These are phyloP conservation scores for Penicillium aurantiogriseum DNA, from an alignment of 2,329 filamentous ascomycete genomes.

Conservation along the genomic window DNA sequence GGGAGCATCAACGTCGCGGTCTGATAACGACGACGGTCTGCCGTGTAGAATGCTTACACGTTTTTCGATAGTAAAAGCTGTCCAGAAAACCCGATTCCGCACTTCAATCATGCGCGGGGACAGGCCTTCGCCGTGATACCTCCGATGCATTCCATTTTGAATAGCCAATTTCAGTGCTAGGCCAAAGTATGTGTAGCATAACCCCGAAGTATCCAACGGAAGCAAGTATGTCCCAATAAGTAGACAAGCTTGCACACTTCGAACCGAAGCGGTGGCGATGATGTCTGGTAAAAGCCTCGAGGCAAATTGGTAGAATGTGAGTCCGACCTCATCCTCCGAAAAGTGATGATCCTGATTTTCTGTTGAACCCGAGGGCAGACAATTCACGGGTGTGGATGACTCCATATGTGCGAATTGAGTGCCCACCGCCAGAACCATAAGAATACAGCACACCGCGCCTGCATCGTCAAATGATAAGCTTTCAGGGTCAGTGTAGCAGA, in stretches of 20 bases:
- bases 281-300: slow-evolving; percentile 56
- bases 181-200: slow-evolving; percentile 58
- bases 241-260: slow-evolving; percentile 59
- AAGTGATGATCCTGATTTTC: slow-evolving; percentile 36
- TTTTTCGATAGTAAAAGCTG: slow-evolving; percentile 56
- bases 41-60: slow-evolving; percentile 58
- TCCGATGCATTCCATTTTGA: slow-evolving; percentile 61
- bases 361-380: slow-evolving; percentile 24
- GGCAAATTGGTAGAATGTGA: slow-evolving; percentile 58
- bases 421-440: slow-evolving; percentile 46
- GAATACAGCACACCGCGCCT: slow-evolving; percentile 41
- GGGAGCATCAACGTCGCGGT: slow-evolving; percentile 55
- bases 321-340: slow-evolving; percentile 55
- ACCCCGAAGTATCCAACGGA: slow-evolving; percentile 56
- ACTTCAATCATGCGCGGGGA: slow-evolving; percentile 52
- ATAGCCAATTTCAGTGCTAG: slow-evolving; percentile 58
- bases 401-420: slow-evolving; percentile 48
- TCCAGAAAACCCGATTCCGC: slow-evolving; percentile 59
- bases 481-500: slow-evolving; percentile 38
- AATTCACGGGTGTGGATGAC: slow-evolving; percentile 38
- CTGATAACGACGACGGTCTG: slow-evolving; percentile 54
- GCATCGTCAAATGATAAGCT: slow-evolving; percentile 40
- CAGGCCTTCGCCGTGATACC: slow-evolving; percentile 49
- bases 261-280: slow-evolving; percentile 56
- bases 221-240: slow-evolving; percentile 57